Base-by-base conservation (phyloP, 2,329 filamentous ascomycete species). In the Ampelomyces quisqualis region DNA sequence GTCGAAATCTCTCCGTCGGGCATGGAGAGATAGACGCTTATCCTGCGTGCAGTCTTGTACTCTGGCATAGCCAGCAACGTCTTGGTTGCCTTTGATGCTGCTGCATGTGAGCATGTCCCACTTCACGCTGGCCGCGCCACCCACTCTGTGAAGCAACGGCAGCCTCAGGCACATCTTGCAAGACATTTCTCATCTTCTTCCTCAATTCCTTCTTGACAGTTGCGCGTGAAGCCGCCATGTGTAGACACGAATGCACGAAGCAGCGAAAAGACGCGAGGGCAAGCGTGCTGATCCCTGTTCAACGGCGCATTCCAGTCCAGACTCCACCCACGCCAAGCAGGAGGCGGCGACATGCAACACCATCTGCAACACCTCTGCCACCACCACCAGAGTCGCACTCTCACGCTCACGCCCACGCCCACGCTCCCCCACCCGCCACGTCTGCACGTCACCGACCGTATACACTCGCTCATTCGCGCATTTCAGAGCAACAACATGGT, bases 1-100 rank as follows among this genome's bases (percentile, higher is more conserved):
- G 93, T 98, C 55, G 90, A 88, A 18, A 95, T 79, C 71, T 98
- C 93, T 17, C 84, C 86, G 7, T 76, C 73, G 1, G 90, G 90
- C 93, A 98, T 98, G 8, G 91, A 93, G 11, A 98, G 76, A 65
- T 95, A 98, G 41, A 98, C 77, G 55, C 88, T 90, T 59, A 98
- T 80, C 38, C 81, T 78, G 45, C 75, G 78, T 28, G 93, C 90
- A 39, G 84, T 75, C 49, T 81, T 73, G 65, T 95, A 98, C 39
- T 89, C 85, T 35, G 80, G 77, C 57, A 90, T 80, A 8, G 77
- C 73, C 30, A 84, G 73, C 24, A 96, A 71, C 5, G 77, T 73
- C 38, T 81, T 77, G 51, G 84, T 84, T 15, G 88, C 82, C 53
- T 72, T 73, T 35, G 74, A 70, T 56, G 88, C 88, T 93, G 65